Evolutionary conservation across 1,284 basidiomycete species (phyloP), one percentile per base, ranked within the genome.

Genomic region (Boletus smithii): DNA sequence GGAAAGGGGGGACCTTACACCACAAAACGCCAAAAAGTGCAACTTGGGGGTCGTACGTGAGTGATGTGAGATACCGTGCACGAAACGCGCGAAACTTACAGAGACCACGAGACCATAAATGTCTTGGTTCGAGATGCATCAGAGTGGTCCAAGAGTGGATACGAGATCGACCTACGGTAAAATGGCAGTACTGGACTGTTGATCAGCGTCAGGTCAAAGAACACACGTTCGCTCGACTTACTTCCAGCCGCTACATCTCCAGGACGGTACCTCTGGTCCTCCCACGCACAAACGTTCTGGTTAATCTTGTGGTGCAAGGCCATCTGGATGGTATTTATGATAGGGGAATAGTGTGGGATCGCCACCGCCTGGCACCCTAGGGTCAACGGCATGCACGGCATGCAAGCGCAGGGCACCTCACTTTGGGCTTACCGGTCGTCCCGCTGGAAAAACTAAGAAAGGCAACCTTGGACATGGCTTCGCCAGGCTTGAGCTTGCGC

Each of bases 371-470:
- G 23, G 10, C 4, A 27, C 9, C 8, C 14, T 13, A 7, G 16
- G 0, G 6, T 50, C 17, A 27, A 23, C 16, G 16, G 2, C 31
- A 18, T 8, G 9, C 24, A 26, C 26, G 1, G 3, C 2, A 34
- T 7, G 31, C 8, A 6, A 33, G 8, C 7, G 4, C n/a, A 16
- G 33, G 8, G 7, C 0, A 3, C 23, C 49, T 32, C 36, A 76
- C 78, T 70, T 86, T 86, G 8, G 83, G 81, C 39, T 74, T 75
- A 5, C 71, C 71, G 0, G 83, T 86, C 9, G 83, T 86, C 18
- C 88, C 89, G 42, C 82, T 86, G 1, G 85, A 88, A 62, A 90
- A 89, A 54, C 74, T 81, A 42, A 89, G 67, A 53, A 89, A 79
- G 0, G 88, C 89, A 3, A 90, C 59, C 59, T 85, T 90, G 11